phyloP scores from a whole-genome alignment of 352 stramenopile genomes.

The Elongisporangium undulatum region DNA sequence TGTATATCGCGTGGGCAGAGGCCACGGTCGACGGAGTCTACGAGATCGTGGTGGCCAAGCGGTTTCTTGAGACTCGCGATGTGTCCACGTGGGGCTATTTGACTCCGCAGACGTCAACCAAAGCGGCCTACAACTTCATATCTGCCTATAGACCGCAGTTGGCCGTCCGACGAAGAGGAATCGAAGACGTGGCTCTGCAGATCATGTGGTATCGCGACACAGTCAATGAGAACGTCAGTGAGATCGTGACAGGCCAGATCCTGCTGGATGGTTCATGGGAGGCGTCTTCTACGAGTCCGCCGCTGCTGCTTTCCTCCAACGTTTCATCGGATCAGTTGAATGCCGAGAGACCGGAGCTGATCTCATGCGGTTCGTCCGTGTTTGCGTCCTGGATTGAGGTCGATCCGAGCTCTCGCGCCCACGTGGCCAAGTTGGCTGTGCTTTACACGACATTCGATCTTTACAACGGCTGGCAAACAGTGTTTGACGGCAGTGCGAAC shows the following conservation, averaged over 20 bases:
- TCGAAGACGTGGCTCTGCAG: conserved; percentile 44
- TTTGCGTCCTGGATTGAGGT: conserved; percentile 46
- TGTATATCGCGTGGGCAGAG: conserved; percentile 66
- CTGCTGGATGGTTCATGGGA: conserved; percentile 37
- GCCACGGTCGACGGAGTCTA: conserved; percentile 29
- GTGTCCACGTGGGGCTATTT: conserved; percentile 50
- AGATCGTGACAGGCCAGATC: conserved; percentile 43
- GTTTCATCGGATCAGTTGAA: conserved; percentile 13
- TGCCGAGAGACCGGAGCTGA: conserved; percentile 12
- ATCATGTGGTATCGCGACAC: conserved; percentile 62
- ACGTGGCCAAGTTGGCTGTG: conserved; percentile 18
- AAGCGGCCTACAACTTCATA: conserved; percentile 26
- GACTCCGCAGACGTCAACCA: conserved; percentile 19
- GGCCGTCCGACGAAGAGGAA: conserved; percentile 33
- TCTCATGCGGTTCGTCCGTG: conserved; percentile 31
- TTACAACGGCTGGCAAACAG: conserved; percentile 22
- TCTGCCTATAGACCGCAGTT: conserved; percentile 39
- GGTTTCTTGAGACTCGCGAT: conserved; percentile 54
- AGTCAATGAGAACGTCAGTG: conserved; percentile 23
- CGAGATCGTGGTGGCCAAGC: conserved; percentile 39
- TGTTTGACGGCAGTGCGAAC: conserved; percentile 24
- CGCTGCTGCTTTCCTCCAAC: conserved; percentile 23
- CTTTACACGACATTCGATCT: conserved; percentile 11
- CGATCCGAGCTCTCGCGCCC: conserved; percentile 5
- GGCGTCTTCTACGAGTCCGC: conserved; percentile 8